Evolutionary conservation across 768 basidiomycete genomes (phyloP), one percentile per base, ranked within the genome.

Genomic region (Mycena kentingensis): DNA sequence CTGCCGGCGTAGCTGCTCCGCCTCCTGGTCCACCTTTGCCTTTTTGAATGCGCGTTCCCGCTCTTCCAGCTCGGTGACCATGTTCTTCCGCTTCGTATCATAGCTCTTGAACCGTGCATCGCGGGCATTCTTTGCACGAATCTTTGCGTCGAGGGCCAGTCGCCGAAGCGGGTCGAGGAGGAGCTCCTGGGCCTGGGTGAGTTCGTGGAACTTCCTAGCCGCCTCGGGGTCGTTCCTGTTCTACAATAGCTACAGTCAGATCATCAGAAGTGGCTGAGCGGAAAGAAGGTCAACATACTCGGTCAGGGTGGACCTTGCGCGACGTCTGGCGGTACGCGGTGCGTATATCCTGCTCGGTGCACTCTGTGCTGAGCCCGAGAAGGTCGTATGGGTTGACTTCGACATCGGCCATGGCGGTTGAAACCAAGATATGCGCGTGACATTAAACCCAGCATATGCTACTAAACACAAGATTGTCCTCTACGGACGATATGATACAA

Each of bases 301-400:
- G 81, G 65, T 93, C 91, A 25, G 91, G 91, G 70, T 93, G 91
- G 29, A 92, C 88, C 72, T 90, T 92, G 61, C 90, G 77, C 2
- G 91, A 92, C 25, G 82, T 76, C 52, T 88, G 78, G 34, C 90
- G 79, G 60, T 92, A 93, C 0, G 90, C 89, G 3, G 84, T 88
- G 51, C 81, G 78, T 47, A 93, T 88, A 57, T 91, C 90, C 45
- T 82, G 79, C 52, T 92, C 89, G 26, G 86, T 86, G 16, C 85
- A 77, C 57, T 90, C 88, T 34, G 75, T 61, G 5, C 74, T 72
- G 26, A 92, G 58, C 3, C 74, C 79, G 1, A 93, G 73, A 0
- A 91, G 72, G 46, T 90, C 87, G 65, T 93, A 93, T 0, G 91
- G 82, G 61, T 87, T 84, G 24, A 74, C 67, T 50, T 88, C 86